These are phyloP conservation scores for Kodamaea sagamina DNA, from an alignment of 805 yeast species.

Conservation along the genomic window DNA sequence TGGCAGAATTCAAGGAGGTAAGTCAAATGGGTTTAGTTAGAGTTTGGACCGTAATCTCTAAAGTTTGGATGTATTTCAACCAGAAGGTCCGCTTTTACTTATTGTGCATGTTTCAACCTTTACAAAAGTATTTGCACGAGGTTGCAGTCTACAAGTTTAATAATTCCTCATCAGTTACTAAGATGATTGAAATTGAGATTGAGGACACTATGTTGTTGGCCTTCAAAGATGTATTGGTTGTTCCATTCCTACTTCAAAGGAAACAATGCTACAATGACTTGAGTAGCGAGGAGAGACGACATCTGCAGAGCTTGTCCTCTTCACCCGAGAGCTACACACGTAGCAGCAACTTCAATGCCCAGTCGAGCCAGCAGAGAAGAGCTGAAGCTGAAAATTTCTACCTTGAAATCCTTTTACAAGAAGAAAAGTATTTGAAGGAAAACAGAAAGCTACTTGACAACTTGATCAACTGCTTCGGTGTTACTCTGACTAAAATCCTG, in stretches of 20 bases:
- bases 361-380: neutral
- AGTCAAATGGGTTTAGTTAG: constrained; percentile 8
- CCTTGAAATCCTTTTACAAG: constrained; percentile 12
- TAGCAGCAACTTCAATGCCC: neutral
- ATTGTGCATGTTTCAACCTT: constrained; percentile 28
- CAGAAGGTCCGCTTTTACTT: constrained; percentile 26
- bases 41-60: constrained; percentile 25
- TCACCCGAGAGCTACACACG: neutral
- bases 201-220: constrained; percentile 29
- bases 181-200: constrained; percentile 23
- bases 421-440: constrained; percentile 8
- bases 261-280: constrained; percentile 8
- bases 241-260: constrained; percentile 27
- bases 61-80: constrained; percentile 33
- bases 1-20: neutral
- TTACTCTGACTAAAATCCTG: constrained; percentile 19
- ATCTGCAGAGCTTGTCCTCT: neutral
- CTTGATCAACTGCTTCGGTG: constrained; percentile 24
- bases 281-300: neutral
- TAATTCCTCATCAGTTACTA: neutral
- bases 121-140: constrained; percentile 23
- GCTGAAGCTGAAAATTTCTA: neutral
- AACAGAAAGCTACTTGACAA: constrained; percentile 13
- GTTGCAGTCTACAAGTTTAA: constrained; percentile 13
- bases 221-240: constrained; percentile 30